Evolutionary conservation across 2,329 filamentous ascomycete genomes (phyloP), one percentile per base, ranked within the genome.

Genomic region (Clonostachys rosea): DNA sequence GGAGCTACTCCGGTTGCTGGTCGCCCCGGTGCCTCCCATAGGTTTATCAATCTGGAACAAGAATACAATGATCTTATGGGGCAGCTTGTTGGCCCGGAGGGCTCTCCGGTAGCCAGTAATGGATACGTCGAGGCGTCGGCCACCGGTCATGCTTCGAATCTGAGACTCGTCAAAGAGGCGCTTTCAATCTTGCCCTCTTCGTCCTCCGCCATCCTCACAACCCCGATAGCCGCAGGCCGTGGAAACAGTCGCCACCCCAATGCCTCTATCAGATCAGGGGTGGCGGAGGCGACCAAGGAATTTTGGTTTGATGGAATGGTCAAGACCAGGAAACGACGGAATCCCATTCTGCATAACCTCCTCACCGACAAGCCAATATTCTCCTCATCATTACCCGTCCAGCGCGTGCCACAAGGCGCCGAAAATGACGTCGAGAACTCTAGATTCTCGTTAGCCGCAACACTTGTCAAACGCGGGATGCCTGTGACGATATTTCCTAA

Each of bases 261-360:
- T 17, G 33, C 18, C 14, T n/a, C n/a, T n/a, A 14, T 16, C 16
- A 30, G 11, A 12, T 18, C 35, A 11, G 18, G 39, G 9, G 18
- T 37, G 20, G 10, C 9, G 2, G n/a, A 41, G 6, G 13, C 40
- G 37, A 16, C 14, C 78, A 46, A 74, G 78, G 63, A 70, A 77
- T 65, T 61, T 52, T 66, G 66, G 1, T 68, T 73, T 17, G 67
- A 74, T 3, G 71, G 69, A 30, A 76, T 75, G 50, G 78, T 81
- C 4, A 74, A 72, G 18, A 82, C 78, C 0, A 69, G 78, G 48
- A 71, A 70, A 42, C 74, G 71, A 48, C 76, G 79, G 59, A 99
- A 99, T 57, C 91, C 91, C 0, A 73, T 99, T 2, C 94, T 99
- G 42, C 91, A 99, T 67, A 97, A 96, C 58, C 81, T 99, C 2